Conservation (phyloP, 1,284 basidiomycete genomes). For the Leccinum angustisporum region DNA sequence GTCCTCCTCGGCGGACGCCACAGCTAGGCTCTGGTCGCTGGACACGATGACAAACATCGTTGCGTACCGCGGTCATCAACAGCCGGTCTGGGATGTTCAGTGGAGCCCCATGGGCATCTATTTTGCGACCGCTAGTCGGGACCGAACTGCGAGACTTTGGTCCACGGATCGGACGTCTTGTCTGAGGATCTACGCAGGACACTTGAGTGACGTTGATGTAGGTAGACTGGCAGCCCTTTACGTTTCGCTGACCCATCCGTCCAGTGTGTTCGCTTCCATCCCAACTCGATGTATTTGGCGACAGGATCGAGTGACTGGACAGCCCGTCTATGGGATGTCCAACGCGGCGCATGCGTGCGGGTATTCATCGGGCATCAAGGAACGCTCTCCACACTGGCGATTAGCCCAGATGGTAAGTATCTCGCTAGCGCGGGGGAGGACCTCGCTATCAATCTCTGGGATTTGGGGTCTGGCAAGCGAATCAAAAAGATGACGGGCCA, state of each 20-base stretch:
- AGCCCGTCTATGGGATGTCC: conserved; percentile 97
- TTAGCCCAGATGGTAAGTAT: conserved; percentile 93
- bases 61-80: conserved; percentile 94
- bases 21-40: conserved; percentile 91
- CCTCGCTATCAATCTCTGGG: conserved; percentile 93
- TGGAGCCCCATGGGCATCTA: conserved; percentile 99
- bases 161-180: conserved; percentile 89
- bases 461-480: conserved; percentile 87
- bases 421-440: conserved; percentile 94
- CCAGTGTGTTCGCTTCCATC: conserved; percentile 96
- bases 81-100: conserved; percentile 98
- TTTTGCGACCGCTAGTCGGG: conserved; percentile 93
- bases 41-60: conserved; percentile 94
- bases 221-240: conserved; percentile 36
- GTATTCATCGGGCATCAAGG: conserved; percentile 97
- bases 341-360: conserved; percentile 89
- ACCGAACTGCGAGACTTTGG: conserved; percentile 95
- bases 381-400: conserved; percentile 82
- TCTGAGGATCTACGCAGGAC: conserved; percentile 92
- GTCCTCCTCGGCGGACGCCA: conserved; percentile 92
- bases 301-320: conserved; percentile 97
- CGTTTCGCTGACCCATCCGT: conserved; percentile 12
- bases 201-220: conserved; percentile 96
- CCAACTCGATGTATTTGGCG: conserved; percentile 95
- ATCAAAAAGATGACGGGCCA: conserved; percentile 99